These are phyloP conservation scores for Prototheca wickerhamii DNA, from an alignment of 163 green algal genomes.

Conservation along the genomic window DNA sequence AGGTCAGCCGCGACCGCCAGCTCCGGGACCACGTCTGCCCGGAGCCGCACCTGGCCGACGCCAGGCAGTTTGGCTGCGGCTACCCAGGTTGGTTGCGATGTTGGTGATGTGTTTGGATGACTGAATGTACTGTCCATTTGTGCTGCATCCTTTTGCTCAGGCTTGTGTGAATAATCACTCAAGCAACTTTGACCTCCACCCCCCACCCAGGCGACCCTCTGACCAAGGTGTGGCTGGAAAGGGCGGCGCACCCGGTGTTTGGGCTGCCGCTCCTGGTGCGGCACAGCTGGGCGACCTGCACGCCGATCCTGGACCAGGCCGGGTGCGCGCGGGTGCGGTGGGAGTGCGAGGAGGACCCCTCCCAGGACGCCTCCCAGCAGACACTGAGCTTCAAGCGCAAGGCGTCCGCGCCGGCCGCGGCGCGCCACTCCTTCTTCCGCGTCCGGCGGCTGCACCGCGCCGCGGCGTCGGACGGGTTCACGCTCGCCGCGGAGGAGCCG, in stretches of 20 bases:
- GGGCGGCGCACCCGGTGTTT: constrained; percentile 64
- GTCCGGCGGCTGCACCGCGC: constrained; percentile 35
- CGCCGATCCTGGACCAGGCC: constrained; percentile 13
- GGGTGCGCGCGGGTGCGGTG: constrained; percentile 16
- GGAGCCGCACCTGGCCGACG: constrained; percentile 1
- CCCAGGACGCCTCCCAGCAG: constrained; percentile 11
- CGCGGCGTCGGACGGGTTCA: not conserved
- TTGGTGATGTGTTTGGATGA: no score
- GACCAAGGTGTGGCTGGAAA: constrained; percentile 72
- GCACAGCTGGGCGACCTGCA: constrained; percentile 39
- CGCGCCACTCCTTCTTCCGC: constrained; percentile 58
- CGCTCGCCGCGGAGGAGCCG: no score
- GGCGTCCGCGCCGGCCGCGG: not conserved
- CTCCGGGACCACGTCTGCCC: constrained; percentile 20
- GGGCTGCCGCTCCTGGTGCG: constrained; percentile 72
- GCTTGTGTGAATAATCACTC: not conserved
- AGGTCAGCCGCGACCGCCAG: constrained; percentile 53
- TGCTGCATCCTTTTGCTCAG: not conserved
- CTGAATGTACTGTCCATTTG: no score
- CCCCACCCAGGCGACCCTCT: constrained; percentile 53
- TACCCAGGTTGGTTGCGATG: not conserved
- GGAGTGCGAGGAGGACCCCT: constrained; percentile 43
- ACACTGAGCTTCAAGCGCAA: constrained; percentile 7
- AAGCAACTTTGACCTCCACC: not conserved
- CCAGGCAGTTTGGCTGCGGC: not conserved